phyloP scores from a whole-genome alignment of 805 yeast species.

The Ogataea minuta region DNA sequence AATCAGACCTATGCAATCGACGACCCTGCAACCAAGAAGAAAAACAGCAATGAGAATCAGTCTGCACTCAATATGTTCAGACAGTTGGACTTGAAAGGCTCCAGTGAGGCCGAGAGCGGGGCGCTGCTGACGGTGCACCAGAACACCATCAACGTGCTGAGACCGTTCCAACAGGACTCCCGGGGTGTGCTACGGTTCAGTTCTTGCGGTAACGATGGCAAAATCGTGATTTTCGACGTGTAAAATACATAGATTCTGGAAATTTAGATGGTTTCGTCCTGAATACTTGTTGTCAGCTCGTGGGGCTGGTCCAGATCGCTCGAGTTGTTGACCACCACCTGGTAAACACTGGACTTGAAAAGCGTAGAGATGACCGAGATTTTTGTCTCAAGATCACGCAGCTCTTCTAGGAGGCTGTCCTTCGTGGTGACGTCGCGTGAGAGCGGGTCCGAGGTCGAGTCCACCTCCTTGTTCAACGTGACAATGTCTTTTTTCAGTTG shows the following conservation, averaged over 20 bases:
- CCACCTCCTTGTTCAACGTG: constrained; percentile 22
- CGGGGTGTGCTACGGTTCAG: constrained; percentile 59
- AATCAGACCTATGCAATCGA: constrained; percentile 58
- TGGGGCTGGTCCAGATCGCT: constrained; percentile 9
- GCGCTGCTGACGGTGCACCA: constrained; percentile 80
- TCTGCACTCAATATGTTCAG: constrained; percentile 90
- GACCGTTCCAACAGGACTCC: constrained; percentile 45
- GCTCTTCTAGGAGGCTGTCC: constrained; percentile 22
- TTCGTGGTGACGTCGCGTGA: constrained; percentile 14
- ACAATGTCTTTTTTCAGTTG: constrained; percentile 25
- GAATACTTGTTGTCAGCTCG: constrained; percentile 20
- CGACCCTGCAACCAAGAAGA: constrained; percentile 45
- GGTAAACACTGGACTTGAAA: constrained; percentile 33
- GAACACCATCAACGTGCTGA: constrained; percentile 75
- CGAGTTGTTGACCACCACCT: constrained; percentile 23
- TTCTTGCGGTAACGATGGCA: constrained; percentile 88
- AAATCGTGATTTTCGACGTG: constrained; percentile 72
- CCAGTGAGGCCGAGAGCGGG: constrained; percentile 45
- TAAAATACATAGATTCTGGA: constrained; percentile 6
- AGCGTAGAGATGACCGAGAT: constrained; percentile 32
- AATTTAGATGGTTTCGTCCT: constrained; percentile 15
- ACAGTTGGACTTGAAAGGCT: constrained; percentile 93
- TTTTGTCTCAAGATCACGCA: constrained; percentile 25
- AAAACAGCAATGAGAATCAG: constrained; percentile 61
- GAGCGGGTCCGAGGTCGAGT: constrained; percentile 27